Evolutionary conservation across 2,329 filamentous ascomycete species (phyloP), one percentile per base, ranked within the genome.

Genomic region (Setomelanomma holmii): DNA sequence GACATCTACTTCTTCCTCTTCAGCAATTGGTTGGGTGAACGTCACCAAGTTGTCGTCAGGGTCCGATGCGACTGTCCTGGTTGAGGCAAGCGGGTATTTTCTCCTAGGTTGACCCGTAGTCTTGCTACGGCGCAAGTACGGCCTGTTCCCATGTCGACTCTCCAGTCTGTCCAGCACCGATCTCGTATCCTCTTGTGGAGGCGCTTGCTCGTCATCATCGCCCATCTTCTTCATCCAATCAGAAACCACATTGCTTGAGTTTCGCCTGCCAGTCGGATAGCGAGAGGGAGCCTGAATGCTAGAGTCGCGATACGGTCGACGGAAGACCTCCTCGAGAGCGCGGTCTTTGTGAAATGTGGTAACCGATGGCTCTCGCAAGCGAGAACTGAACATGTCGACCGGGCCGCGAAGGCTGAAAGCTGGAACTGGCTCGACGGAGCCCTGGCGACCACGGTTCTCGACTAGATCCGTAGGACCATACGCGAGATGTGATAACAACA

Each of bases 281-380:
- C 73, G 61, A 1, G 73, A 69, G 4, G 63, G 56, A 8, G 58
- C 59, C 40, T 64, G 64, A 7, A 65, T 56, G 36, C 83, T 82
- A 43, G 85, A 80, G 53, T 88, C 87, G 40, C 71, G 73, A 22
- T 89, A 91, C 0, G 86, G 85, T 16, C 77, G 68, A 17, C 91
- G 84, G 71, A 98, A 98, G 0, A 98, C 91, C 68, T 97, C 93
- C 60, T 96, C 93, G 19, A 98, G 78, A 6, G 91, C 93, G 46
- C 87, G 87, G 63, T 97, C 93, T 68, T 97, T 96, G 64, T 93
- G 90, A 65, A 89, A 93, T 1, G 92, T 95, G 30, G 89, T 87
- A 45, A 96, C 86, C 0, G 93, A 97, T 53, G 93, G 92, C 70
- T 96, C 92, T 39, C 91, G 86, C 21, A 92, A 81, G 16, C 91